These are phyloP conservation scores for Solanum bukasovii DNA, from an alignment of 257 asterid species.

Conservation along the genomic window DNA sequence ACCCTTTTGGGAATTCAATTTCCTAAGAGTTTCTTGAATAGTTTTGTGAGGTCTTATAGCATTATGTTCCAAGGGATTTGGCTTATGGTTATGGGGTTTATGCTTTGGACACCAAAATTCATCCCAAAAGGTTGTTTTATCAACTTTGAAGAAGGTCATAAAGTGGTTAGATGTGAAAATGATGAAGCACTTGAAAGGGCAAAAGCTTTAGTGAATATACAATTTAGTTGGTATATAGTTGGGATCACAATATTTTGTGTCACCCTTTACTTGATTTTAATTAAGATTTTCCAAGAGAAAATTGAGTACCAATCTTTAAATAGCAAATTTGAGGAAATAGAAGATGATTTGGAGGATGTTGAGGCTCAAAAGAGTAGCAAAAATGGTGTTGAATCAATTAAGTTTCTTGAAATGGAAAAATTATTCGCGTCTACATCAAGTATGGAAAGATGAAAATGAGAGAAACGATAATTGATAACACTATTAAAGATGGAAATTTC, in stretches of 20 bases:
- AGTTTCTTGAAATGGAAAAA: slow-evolving; percentile 32
- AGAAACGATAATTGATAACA: neutral
- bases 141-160: slow-evolving; percentile 31
- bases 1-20: slow-evolving; percentile 33
- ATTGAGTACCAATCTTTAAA: slow-evolving; percentile 30
- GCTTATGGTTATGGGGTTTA: slow-evolving; percentile 56
- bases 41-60: slow-evolving; percentile 42
- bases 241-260: slow-evolving; percentile 21
- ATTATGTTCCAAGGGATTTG: slow-evolving; percentile 68
- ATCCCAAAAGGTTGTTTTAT: slow-evolving; percentile 43
- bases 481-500: neutral
- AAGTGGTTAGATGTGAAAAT: slow-evolving; percentile 36
- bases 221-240: slow-evolving; percentile 51
- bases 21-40: slow-evolving; percentile 44
- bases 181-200: slow-evolving; percentile 56
- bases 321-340: slow-evolving; percentile 20
- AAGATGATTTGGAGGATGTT: slow-evolving; percentile 20
- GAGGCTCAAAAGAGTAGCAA: slow-evolving; percentile 45
- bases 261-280: slow-evolving; percentile 29
- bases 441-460: slow-evolving; percentile 29
- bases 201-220: slow-evolving; percentile 53
- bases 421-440: slow-evolving; percentile 10
- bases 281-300: slow-evolving; percentile 21
- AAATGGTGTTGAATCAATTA: slow-evolving; percentile 9
- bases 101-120: slow-evolving; percentile 66